Evolutionary conservation across 2,329 filamentous ascomycete genomes (phyloP), one percentile per base, ranked within the genome.

Genomic region (Pseudohalonectria lignicola): DNA sequence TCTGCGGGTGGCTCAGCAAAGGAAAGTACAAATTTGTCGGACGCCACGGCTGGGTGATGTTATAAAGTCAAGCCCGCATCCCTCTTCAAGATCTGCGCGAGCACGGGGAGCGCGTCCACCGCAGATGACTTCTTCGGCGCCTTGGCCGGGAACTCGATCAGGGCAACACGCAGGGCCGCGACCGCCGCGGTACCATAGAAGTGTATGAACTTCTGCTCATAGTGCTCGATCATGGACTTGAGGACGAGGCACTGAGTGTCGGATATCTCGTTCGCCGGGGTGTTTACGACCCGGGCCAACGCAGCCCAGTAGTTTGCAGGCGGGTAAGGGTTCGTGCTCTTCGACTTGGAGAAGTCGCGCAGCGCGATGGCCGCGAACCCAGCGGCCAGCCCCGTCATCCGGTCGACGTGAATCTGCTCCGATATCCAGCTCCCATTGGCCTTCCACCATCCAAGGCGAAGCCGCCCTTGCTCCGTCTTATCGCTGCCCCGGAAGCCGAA

Each of bases 341-440:
- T 65, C 2, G 79, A 74, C 45, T 74, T 80, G 44, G 74, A 75
- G 53, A 93, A 94, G 55, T 93, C 86, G 34, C 90, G 79, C 8
- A 95, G 66, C 1, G 86, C 77, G 28, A 96, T 69, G 2, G 88
- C 77, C 0, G 87, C 85, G 53, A 82, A 98, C 0, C 90, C 90
- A 3, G 83, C 81, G 2, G 79, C 86, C 1, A 95, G 66, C 0
- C 87, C 90, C 4, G 76, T 79, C 81, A 94, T 90, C 42, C 83
- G 76, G 54, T 88, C 82, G 48, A 76, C 75, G 59, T 95, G 87
- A n/a, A 65, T 64, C 54, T 86, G 78, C 49, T 84, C 79, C 2
- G 68, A 62, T 42, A 82, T 66, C 65, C 73, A 90, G 6, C 62
- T 60, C 5, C 69, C 67, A 18, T 35, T 21, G 11, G 76, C 71